Evolutionary conservation across 345 rosid genomes (phyloP).

Genomic region (Eucalyptus erythrocorys): DNA sequence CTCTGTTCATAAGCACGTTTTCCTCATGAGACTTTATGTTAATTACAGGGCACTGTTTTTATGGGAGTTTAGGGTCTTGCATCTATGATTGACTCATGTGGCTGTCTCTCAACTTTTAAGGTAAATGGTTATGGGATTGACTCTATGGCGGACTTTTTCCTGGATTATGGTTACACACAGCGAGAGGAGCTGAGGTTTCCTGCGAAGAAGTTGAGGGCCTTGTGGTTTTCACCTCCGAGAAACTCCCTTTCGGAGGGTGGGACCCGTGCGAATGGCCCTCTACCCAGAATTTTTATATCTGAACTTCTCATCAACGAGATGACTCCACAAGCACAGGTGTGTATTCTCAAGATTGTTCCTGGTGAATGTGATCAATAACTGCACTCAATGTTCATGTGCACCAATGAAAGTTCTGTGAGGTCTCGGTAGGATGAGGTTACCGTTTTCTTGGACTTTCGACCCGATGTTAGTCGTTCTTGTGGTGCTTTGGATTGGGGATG

Average conservation of each 20-base stretch:
- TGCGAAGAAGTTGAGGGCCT: constrained; percentile 78
- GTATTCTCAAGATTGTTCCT: background rate
- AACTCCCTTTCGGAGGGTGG: constrained; percentile 20
- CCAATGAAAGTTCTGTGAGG: background rate
- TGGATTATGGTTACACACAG: constrained; percentile 72
- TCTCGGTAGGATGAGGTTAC: background rate
- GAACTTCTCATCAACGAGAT: constrained; percentile 83
- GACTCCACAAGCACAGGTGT: constrained; percentile 70
- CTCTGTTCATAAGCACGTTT: background rate
- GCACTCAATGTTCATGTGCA: background rate
- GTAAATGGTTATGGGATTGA: constrained; percentile 72
- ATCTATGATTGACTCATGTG: background rate
- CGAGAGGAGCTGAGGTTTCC: constrained; percentile 80
- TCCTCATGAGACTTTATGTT: background rate
- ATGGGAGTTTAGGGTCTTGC: background rate
- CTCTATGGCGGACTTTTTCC: constrained; percentile 65
- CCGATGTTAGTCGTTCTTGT: background rate
- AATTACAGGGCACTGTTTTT: background rate
- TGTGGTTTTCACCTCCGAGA: constrained; percentile 90
- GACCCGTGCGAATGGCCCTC: constrained; percentile 58
- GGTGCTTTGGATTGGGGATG: background rate
- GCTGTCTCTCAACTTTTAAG: constrained; percentile 10
- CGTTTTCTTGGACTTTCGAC: background rate
- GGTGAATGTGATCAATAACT: background rate
- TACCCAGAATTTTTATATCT: constrained; percentile 82